Evolutionary conservation across 2,329 filamentous ascomycete genomes (phyloP), one percentile per base, ranked within the genome.

Genomic region (Cladophialophora immunda): DNA sequence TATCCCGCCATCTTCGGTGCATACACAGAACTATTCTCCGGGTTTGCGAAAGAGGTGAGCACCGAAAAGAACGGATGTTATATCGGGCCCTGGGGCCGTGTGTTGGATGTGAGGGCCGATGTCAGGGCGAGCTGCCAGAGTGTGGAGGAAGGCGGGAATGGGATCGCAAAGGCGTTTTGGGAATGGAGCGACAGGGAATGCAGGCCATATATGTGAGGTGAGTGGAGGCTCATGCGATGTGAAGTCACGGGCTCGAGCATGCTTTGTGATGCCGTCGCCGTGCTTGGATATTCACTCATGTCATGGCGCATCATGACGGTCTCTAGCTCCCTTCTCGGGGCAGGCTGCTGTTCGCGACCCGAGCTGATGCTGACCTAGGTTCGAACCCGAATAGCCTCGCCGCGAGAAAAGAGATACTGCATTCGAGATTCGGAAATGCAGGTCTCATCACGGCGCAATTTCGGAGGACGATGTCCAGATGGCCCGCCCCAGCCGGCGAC

Each of bases 1-100:
- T 70, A 75, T 29, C 75, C 77, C 41, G 62, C 75, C 4, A 67
- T 74, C 19, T 79, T 77, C 55, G 84, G 83, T 0, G 83, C 82
- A 0, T 85, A 84, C 70, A 83, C 83, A 0, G 78, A 82, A 63
- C 70, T 86, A 0, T 86, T 79, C 64, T 79, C 83, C 1, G 82
- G 77, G 0, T 74, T 83, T 34, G 81, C 82, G 0, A 78, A 79
- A 0, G 77, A 83, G 0, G 78, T 79, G 4, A 70, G 80, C 13
- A 76, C 70, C 4, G 52, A 62, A 5, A 66, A 75, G 30, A 61
- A 77, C 4, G 76, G 76, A 61, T 73, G 73, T 22, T 79, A 77
- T 64, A 69, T 85, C 25, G 76, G 82, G 58, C 83, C 84, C 1
- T 86, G 82, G 81, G 84, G 83, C 11, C 73, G 79, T 4, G 50